Conservation (phyloP, 352 stramenopile species). For the Pythium chondricola region DNA sequence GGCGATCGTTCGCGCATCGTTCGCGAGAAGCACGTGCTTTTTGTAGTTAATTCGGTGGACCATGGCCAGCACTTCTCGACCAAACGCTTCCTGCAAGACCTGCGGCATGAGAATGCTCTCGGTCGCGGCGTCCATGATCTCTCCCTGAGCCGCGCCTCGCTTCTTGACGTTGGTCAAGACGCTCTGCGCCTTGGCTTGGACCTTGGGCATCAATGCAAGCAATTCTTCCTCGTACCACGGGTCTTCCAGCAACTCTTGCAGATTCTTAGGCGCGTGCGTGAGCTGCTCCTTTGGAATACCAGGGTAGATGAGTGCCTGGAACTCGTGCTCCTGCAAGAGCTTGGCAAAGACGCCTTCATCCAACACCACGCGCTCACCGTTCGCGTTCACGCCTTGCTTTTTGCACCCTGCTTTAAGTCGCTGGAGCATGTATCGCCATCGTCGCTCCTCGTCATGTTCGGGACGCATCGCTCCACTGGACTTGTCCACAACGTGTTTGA, state of each 20-base stretch:
- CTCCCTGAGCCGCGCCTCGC: constrained; percentile 54
- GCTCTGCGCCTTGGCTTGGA: constrained; percentile 65
- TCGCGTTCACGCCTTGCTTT: constrained; percentile 38
- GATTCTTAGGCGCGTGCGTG: constrained; percentile 52
- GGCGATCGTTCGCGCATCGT: constrained; percentile 52
- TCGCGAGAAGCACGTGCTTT: constrained; percentile 72
- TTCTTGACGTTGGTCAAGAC: constrained; percentile 81
- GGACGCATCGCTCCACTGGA: constrained; percentile 10
- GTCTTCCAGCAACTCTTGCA: constrained; percentile 69
- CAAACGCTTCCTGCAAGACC: constrained; percentile 82
- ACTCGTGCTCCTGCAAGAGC: constrained; percentile 57
- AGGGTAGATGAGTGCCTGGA: constrained; percentile 76
- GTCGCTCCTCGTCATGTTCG: constrained; percentile 31
- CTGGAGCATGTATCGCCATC: constrained; percentile 61
- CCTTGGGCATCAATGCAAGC: constrained; percentile 73
- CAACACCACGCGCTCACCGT: constrained; percentile 51
- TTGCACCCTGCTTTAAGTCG: constrained; percentile 60
- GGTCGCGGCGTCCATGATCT: constrained; percentile 72
- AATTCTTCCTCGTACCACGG: constrained; percentile 78
- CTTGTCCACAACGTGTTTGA: constrained; percentile 20
- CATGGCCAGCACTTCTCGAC: constrained; percentile 73
- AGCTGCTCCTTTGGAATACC: constrained; percentile 69
- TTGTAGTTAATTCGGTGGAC: constrained; percentile 78
- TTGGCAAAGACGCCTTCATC: constrained; percentile 78
- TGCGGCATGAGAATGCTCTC: constrained; percentile 65